Conservation (phyloP, 495 filamentous ascomycete genomes). For the Aspergillus campestris region DNA sequence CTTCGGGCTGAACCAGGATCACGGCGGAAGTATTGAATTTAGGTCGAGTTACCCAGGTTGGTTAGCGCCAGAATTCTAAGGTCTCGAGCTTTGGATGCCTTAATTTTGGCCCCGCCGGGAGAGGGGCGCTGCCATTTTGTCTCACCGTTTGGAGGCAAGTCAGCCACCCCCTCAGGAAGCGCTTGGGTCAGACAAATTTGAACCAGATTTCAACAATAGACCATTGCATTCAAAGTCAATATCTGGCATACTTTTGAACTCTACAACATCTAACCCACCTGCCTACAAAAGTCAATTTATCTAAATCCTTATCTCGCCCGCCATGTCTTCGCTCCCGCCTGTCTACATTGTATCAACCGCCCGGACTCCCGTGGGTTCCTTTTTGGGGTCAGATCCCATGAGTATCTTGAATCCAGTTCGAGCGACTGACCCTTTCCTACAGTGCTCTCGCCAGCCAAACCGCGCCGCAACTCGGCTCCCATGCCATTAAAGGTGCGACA, state of each 20-base stretch:
- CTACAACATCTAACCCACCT: neutral
- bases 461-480: conserved; percentile 79
- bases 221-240: too few relatives aligned
- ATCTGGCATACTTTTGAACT: neutral
- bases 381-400: conserved; percentile 64
- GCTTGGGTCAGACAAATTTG: neutral
- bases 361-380: conserved; percentile 86
- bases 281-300: conserved; percentile 2
- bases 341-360: conserved; percentile 94
- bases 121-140: neutral
- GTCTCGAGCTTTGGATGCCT: too few relatives aligned
- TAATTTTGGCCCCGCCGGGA: too few relatives aligned
- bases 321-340: conserved; percentile 58
- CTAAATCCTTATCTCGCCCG: conserved; percentile 7
- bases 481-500: conserved; percentile 77
- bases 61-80: too few relatives aligned
- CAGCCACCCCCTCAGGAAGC: too few relatives aligned
- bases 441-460: conserved; percentile 79
- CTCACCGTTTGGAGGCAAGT: neutral
- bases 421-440: conserved; percentile 13
- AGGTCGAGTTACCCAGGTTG: too few relatives aligned
- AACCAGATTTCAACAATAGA: too few relatives aligned
- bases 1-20: too few relatives aligned
- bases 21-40: too few relatives aligned
- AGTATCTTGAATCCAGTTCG: conserved; percentile 4